phyloP scores from a whole-genome alignment of 345 rosid species.

The Eucalyptus decipiens region DNA sequence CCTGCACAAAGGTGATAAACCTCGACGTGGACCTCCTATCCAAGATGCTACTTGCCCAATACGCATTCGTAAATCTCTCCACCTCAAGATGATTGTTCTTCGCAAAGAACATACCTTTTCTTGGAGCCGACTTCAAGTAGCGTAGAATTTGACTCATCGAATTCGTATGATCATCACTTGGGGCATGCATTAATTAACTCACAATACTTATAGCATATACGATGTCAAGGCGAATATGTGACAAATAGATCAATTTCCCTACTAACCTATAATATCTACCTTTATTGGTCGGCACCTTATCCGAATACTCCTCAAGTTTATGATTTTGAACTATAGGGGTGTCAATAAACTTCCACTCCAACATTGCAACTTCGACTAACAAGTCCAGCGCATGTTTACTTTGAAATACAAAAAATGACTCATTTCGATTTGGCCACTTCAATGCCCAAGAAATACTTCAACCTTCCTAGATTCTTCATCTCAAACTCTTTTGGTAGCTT shows the following conservation, averaged over 20 bases:
- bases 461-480: background rate
- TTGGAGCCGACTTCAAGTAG: background rate
- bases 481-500: background rate
- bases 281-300: background rate
- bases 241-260: background rate
- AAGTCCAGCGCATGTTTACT: background rate
- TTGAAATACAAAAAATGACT: background rate
- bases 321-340: background rate
- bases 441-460: background rate
- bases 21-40: background rate
- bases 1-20: background rate
- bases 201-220: background rate
- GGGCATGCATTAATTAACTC: background rate
- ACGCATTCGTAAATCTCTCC: background rate
- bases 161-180: background rate
- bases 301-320: background rate
- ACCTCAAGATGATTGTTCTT: background rate
- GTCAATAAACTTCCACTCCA: background rate
- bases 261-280: background rate
- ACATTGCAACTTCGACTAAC: background rate
- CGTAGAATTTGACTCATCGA: accelerated
- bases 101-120: background rate
- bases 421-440: background rate
- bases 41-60: background rate
- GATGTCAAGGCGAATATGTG: background rate